Conservation (phyloP, 768 basidiomycete species). For the Calocera viscosa region DNA sequence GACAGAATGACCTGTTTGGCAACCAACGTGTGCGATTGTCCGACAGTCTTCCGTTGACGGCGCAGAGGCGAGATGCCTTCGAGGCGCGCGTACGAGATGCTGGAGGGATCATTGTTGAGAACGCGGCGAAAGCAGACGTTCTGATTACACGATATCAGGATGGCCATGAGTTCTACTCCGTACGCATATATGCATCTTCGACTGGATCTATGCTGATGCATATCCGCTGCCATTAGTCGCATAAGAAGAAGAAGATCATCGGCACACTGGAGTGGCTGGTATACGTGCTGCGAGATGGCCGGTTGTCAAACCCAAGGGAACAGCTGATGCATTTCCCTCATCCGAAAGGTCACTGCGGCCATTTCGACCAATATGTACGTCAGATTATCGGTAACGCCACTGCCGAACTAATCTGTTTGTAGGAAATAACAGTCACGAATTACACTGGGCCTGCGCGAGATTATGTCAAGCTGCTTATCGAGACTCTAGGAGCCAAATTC, state of each 20-base stretch:
- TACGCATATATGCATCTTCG: constrained; percentile 21
- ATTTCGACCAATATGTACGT: constrained; percentile 51
- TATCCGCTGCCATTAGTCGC: constrained; percentile 39
- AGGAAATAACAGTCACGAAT: constrained; percentile 79
- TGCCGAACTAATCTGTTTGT: not conserved
- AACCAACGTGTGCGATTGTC: constrained; percentile 51
- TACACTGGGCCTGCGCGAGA: constrained; percentile 79
- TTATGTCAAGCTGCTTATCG: constrained; percentile 74
- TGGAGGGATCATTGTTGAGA: constrained; percentile 41
- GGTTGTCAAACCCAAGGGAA: constrained; percentile 50
- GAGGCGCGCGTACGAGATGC: constrained; percentile 46
- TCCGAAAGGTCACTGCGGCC: constrained; percentile 47
- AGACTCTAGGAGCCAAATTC: constrained; percentile 61
- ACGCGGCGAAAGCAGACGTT: constrained; percentile 48
- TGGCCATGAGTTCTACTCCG: constrained; percentile 59
- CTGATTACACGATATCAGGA: constrained; percentile 57
- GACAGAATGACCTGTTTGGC: constrained; percentile 40
- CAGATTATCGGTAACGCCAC: not conserved
- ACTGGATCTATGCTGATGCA: not conserved
- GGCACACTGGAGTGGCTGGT: constrained; percentile 78
- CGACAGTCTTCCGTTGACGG: constrained; percentile 41
- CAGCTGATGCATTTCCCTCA: constrained; percentile 78
- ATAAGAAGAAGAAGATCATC: constrained; percentile 44
- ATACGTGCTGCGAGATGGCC: constrained; percentile 53
- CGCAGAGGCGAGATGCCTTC: constrained; percentile 41